phyloP scores from a whole-genome alignment of 306 rosid species.

The Cucumis sativus region Cucumber_9930_V3 NC_026658.2:15429501-15430000 shows the following conservation, averaged over 20 bases:
- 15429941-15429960: constrained; percentile 90
- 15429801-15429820: background rate
- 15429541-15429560: background rate
- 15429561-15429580: background rate
- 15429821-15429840: background rate
- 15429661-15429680: constrained; percentile 58
- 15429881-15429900: constrained; percentile 73
- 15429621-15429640: background rate
- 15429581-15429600: background rate
- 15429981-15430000: constrained; percentile 92
- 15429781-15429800: constrained; percentile 15
- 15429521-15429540: background rate
- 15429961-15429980: constrained; percentile 64
- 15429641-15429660: background rate
- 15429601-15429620: background rate
- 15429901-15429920: constrained; percentile 86
- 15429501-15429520: background rate
- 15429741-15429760: constrained; percentile 89
- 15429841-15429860: background rate
- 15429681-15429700: constrained; percentile 86
- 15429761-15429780: constrained; percentile 85
- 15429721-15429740: constrained; percentile 83
- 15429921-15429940: constrained; percentile 69
- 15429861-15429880: constrained; percentile 58
- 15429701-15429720: constrained; percentile 81